A percentile compares a stretch with the other conserved stretches of the same genome.
phyloP scores from a whole-genome alignment of 352 stramenopile species.

The Globisporangium paroecandrum region DNA sequence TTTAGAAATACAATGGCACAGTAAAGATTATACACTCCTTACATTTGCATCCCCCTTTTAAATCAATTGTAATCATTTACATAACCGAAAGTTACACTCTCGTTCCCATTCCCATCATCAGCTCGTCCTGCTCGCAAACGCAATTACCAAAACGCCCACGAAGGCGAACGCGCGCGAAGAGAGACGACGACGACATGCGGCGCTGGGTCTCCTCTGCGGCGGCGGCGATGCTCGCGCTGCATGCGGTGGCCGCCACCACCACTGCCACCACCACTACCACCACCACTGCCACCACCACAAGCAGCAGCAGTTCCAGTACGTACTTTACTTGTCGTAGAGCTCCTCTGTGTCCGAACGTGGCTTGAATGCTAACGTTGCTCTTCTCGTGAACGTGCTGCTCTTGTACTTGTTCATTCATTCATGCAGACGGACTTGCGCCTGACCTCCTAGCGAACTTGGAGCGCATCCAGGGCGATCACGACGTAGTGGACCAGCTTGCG shows the following conservation, averaged over 20 bases:
- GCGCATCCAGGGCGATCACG: conserved; percentile 29
- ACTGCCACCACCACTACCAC: neutral
- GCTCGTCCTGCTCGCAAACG: neutral
- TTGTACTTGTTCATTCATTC: neutral
- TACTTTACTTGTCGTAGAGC: neutral
- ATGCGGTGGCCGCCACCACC: neutral
- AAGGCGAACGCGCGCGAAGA: neutral
- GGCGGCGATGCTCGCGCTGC: neutral
- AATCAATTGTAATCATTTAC: neutral
- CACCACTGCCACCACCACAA: neutral
- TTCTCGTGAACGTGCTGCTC: neutral
- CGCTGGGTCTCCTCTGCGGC: neutral
- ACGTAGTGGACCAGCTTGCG: conserved; percentile 35
- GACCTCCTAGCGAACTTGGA: conserved; percentile 21
- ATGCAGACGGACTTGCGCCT: neutral
- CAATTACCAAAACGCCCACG: conserved; percentile 1
- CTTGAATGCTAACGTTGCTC: neutral
- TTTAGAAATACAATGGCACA: neutral
- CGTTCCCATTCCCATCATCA: neutral
- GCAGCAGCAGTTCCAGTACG: conserved; percentile 5
- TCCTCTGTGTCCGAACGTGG: neutral
- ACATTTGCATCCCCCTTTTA: neutral
- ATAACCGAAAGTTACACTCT: neutral
- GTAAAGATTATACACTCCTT: neutral
- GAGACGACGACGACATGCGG: conserved; percentile 5